Base-by-base conservation (phyloP, 768 basidiomycete genomes). In the Suillus subalutaceus region DNA sequence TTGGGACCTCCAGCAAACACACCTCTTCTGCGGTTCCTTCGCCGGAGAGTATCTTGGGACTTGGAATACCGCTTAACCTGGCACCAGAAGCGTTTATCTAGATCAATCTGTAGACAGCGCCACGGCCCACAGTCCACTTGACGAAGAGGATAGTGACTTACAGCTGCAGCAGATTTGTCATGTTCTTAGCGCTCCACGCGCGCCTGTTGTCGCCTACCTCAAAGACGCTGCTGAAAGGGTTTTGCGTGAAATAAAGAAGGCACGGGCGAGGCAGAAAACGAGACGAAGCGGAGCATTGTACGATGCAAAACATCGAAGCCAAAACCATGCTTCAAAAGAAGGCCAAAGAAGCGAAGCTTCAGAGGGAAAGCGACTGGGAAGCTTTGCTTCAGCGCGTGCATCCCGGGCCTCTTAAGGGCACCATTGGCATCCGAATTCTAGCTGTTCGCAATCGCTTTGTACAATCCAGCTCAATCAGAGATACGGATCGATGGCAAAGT, bases 301-400 rank as follows among this genome's bases (percentile, higher is more conserved):
- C 75, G 18, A 78, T 75, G 68, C 76, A 80, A 44, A 74, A 77
- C 16, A 77, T 78, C 7, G 84, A 86, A 65, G 82, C 81, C 23
- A 86, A 86, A 69, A 81, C 83, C 3, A 78, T 82, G 5, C 77
- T 92, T 4, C 88, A 82, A 3, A 83, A 81, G 73, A 93, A 90
- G 76, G 90, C 87, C 4, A 86, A 87, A 30, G 88, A 89, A 65
- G 86, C 88, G 0, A 84, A 82, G 52, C 72, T 73, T 12, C 82
- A 85, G 64, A 83, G 90, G 66, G 89, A 91, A 73, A 78, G 77
- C 41, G 88, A 88, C 65, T 95, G 92, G 92, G 82, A 84, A 2
- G 76, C 72, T 4, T 76, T 94, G 62, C 75, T 95, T 8, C 66
- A 71, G 43, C 80, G 78, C 20, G 76, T 90, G 50, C 85, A 91